phyloP scores from a whole-genome alignment of 495 filamentous ascomycete species.

The Sabuloglossum arenarium region DNA sequence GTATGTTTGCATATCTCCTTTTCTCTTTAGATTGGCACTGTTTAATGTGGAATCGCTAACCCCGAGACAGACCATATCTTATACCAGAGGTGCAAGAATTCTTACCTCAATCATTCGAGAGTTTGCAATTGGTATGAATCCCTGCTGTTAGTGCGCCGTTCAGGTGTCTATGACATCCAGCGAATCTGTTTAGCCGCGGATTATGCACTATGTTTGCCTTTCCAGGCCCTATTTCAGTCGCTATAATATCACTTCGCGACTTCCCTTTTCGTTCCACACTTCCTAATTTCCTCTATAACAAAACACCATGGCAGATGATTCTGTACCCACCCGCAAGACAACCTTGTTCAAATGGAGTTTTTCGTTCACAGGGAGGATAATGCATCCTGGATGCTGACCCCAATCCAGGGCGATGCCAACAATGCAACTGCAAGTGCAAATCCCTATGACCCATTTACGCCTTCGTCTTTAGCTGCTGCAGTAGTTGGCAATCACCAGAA shows the following conservation, averaged over 20 bases:
- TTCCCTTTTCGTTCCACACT: slow-evolving; percentile 8
- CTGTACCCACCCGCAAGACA: neutral
- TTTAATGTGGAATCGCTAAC: neutral
- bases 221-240: slow-evolving; percentile 9
- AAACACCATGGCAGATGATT: neutral
- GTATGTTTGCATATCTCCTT: neutral
- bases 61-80: slow-evolving; percentile 27
- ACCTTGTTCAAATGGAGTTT: slow-evolving; percentile 6
- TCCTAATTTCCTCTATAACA: slow-evolving; percentile 20
- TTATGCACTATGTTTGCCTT: neutral
- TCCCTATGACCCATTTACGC: slow-evolving; percentile 39
- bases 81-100: slow-evolving; percentile 53
- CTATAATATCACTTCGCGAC: no score
- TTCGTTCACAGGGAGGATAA: neutral
- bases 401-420: slow-evolving; percentile 5
- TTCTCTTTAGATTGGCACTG: neutral
- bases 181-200: neutral
- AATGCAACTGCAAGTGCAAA: slow-evolving; percentile 1
- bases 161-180: neutral
- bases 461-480: slow-evolving; percentile 30
- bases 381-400: neutral
- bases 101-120: slow-evolving; percentile 54
- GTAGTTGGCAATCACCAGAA: slow-evolving; percentile 20
- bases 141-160: slow-evolving; percentile 5
- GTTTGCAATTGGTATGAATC: slow-evolving; percentile 35